Base-by-base conservation (phyloP, 1,139 yeast genomes). In the Sugiyamaella sp. region DNA sequence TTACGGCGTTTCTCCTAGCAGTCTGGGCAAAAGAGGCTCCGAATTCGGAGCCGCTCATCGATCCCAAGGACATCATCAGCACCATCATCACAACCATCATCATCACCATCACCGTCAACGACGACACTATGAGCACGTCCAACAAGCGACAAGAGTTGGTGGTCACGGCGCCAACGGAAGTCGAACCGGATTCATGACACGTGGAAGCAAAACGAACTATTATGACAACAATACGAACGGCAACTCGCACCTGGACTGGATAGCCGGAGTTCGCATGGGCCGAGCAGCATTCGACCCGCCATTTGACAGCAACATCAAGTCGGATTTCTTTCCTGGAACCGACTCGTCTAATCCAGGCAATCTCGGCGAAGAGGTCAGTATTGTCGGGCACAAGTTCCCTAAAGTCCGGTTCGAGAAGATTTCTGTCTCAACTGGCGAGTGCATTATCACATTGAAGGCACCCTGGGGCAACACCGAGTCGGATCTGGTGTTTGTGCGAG, bases 311-410 rank as follows among this genome's bases (percentile, higher is more conserved):
- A 50, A 60, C 6, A 55, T 55, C 21, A 59, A 54, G 14, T 52
- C 59, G 5, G 58, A 58, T 29, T 60, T 57, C 22, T 54, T 56
- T 9, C 69, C 68, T 8, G 57, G 61, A 24, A 63, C 63, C 25
- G 66, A 54, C 54, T 81, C 75, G 56, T 80, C 74, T 57, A 78
- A 76, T 29, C 90, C 86, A 1, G 80, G 84, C 16, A 89, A 88
- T 63, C 71, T 91, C 20, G 97, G 96, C 3, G 97, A 90, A 69
- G 98, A 93, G 67, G 91, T 91, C 1, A 86, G 95, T 60, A 76
- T 82, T 27, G 93, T 91, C 6, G 97, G 97, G 0, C 93, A 87
- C 63, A 89, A 88, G 63, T 90, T 93, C 66, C 96, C 97, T 0
- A 88, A 86, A 60, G 80, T 93, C 1, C 74, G 85, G 2, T 91